Percentiles rank a stretch among this genome's conserved stretches.
Evolutionary conservation across 2,329 filamentous ascomycete genomes (phyloP).

Genomic region (Xylariomycetidae sp.): DNA sequence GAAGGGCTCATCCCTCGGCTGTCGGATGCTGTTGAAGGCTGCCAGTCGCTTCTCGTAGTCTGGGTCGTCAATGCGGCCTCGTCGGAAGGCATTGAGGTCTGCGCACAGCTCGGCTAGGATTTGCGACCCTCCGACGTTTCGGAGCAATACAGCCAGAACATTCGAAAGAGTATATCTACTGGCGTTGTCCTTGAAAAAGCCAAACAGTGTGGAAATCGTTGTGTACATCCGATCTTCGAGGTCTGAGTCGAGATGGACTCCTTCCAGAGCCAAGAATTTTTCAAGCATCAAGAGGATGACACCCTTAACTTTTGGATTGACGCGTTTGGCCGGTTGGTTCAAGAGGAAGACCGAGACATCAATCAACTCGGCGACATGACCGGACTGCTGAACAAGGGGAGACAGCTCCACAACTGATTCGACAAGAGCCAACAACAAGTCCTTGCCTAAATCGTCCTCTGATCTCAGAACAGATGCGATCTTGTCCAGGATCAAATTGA

Average conservation of each 20-base stretch:
- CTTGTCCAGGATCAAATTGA: constrained; percentile 57
- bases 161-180: constrained; percentile 70
- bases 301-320: constrained; percentile 78
- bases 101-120: constrained; percentile 65
- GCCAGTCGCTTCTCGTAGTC: constrained; percentile 78
- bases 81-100: constrained; percentile 74
- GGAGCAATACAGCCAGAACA: constrained; percentile 65
- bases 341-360: constrained; percentile 76
- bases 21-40: constrained; percentile 69
- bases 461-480: constrained; percentile 62
- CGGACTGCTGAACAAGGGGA: constrained; percentile 58
- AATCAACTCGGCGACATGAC: constrained; percentile 71
- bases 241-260: constrained; percentile 47
- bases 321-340: constrained; percentile 74
- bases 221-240: constrained; percentile 63
- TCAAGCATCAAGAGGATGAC: constrained; percentile 74
- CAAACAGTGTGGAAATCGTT: constrained; percentile 75
- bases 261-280: constrained; percentile 66
- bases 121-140: constrained; percentile 52
- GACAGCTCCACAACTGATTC: constrained; percentile 72
- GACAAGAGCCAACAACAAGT: constrained; percentile 73
- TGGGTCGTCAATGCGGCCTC: constrained; percentile 70
- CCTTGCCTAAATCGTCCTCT: constrained; percentile 53
- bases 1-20: constrained; percentile 51
- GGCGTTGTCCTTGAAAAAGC: constrained; percentile 77